These are phyloP conservation scores for Colletotrichum paranaense DNA, from an alignment of 2,329 filamentous ascomycete species.

Conservation along the genomic window DNA sequence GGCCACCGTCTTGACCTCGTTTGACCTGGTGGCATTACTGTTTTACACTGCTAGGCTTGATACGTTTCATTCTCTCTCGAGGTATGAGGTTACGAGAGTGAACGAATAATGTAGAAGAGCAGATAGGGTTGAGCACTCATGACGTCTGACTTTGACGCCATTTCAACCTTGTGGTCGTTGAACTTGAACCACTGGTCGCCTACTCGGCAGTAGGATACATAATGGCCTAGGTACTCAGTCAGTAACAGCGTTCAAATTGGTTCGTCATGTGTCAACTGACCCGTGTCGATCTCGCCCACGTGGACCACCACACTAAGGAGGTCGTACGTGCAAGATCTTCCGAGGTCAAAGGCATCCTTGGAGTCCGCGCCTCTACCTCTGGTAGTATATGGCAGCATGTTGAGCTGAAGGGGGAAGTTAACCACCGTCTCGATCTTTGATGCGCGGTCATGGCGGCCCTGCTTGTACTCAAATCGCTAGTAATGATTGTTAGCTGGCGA, in stretches of 20 bases:
- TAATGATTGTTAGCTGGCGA: conserved; percentile 17
- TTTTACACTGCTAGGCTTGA: background rate
- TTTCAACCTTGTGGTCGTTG: conserved; percentile 92
- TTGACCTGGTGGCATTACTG: background rate
- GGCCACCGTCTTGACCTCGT: background rate
- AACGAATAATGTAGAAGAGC: conserved; percentile 84
- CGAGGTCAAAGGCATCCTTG: conserved; percentile 65
- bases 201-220: conserved; percentile 39
- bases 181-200: conserved; percentile 86
- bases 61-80: background rate
- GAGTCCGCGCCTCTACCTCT: conserved; percentile 64
- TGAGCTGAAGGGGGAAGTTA: conserved; percentile 85
- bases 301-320: conserved; percentile 92
- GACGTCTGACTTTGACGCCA: conserved; percentile 87
- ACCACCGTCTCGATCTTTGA: conserved; percentile 91
- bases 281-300: conserved; percentile 91
- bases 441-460: conserved; percentile 71
- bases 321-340: conserved; percentile 82
- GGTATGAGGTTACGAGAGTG: conserved; percentile 55
- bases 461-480: conserved; percentile 79
- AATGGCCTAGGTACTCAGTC: conserved; percentile 69
- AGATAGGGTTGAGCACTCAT: conserved; percentile 89
- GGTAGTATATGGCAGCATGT: conserved; percentile 91
- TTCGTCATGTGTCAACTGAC: conserved; percentile 74
- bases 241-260: conserved; percentile 3